Base-by-base conservation (phyloP, 306 rosid species). In the Malus sylvestris region DNA sequence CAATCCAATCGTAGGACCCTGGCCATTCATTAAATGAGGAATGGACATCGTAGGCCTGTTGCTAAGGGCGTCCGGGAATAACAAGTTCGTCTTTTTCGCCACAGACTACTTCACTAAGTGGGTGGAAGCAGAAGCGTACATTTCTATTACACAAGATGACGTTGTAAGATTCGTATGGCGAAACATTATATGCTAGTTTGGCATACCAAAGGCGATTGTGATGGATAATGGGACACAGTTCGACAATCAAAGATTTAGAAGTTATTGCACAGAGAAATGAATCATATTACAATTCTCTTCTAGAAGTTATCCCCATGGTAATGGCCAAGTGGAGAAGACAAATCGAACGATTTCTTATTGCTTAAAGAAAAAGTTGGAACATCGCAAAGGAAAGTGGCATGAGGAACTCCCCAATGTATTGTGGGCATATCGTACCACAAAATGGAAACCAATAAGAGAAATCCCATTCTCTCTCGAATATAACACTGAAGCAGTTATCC, bases 41-140 rank as follows among this genome's bases (percentile, higher is more conserved):
- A 40, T 40, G 71, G n/a, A 22, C 18, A 67, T 67, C 2, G 6
- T 22, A 1, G 0, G 53, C 2, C 4, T 6, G 0, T 4, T 67
- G 0, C n/a, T 6, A 7, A 67, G 0, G 0, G 3, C 12, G 0
- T 2, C 10, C 0, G 53, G 12, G 23, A 18, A 8, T 6, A 38
- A 64, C 2, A 38, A 2, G 42, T 11, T 38, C 0, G 6, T 67
- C 1, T 0, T 40, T 5, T 2, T 67, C 0, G 12, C 11, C 20
- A 40, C 20, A 1, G 32, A 67, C 5, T 67, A 67, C 8, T 40
- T 11, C 5, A 10, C 10, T 6, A 67, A 40, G 18, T 67, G 32
- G 71, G 30, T 67, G 1, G n/a, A 67, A 22, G 33, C 30, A 2
- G 3, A 67, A n/a, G 1, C 1, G 3, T 67, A 67, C 1, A 0